Percentiles rank a stretch among this genome's conserved stretches.
Evolutionary conservation across 2,329 filamentous ascomycete species (phyloP).

Genomic region (Phialophora verrucosa): DNA sequence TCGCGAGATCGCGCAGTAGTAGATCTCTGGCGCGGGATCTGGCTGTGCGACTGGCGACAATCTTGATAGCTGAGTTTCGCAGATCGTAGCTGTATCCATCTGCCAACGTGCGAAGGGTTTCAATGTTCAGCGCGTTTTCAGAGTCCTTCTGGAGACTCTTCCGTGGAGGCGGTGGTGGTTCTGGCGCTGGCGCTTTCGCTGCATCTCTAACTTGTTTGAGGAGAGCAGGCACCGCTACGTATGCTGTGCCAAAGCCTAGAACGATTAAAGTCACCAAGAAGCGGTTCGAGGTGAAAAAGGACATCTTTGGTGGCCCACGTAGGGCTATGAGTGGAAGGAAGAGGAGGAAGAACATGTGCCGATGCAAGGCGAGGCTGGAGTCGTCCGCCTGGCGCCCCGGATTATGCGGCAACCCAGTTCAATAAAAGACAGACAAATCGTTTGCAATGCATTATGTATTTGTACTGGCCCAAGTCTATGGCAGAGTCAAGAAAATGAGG

Average conservation of each 20-base stretch:
- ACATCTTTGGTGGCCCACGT: conserved; percentile 23
- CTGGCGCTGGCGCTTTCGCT: conserved; percentile 27
- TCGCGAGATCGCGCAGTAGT: conserved; percentile 50
- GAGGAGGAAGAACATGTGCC: background rate
- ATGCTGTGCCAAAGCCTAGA: conserved; percentile 27
- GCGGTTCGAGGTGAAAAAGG: conserved; percentile 30
- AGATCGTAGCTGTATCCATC: conserved; percentile 75
- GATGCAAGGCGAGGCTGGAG: conserved; percentile 22
- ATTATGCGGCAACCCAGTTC: background rate
- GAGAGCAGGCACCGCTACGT: conserved; percentile 22
- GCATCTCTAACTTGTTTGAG: conserved; percentile 30
- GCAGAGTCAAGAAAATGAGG: background rate
- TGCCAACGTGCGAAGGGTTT: conserved; percentile 71
- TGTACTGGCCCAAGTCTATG: background rate
- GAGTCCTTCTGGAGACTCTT: conserved; percentile 35
- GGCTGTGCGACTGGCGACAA: conserved; percentile 53
- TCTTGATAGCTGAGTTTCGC: conserved; percentile 64
- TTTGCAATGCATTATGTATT: background rate
- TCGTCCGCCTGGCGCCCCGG: background rate
- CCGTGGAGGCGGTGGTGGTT: conserved; percentile 22
- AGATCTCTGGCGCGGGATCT: conserved; percentile 49
- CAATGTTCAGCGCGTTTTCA: conserved; percentile 44
- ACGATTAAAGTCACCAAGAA: conserved; percentile 21
- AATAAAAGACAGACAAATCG: background rate
- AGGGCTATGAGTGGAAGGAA: background rate